These are phyloP conservation scores for Candida chilensis DNA, from an alignment of 805 yeast genomes.

Conservation along the genomic window DNA sequence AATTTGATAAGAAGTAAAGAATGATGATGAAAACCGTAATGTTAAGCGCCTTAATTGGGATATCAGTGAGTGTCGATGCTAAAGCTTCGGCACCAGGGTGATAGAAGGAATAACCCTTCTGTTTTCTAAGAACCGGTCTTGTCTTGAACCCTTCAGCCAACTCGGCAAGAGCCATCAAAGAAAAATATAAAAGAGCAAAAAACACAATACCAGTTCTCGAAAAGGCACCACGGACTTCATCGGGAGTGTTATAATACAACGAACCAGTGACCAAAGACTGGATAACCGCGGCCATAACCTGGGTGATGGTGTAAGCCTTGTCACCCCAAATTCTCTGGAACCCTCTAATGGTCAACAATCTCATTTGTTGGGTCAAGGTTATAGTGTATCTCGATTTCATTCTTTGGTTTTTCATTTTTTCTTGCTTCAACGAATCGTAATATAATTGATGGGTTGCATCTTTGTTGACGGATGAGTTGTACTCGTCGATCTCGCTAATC, in stretches of 20 bases:
- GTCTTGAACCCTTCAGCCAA: too few relatives aligned
- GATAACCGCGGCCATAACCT: conserved; percentile 34
- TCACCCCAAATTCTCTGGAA: conserved; percentile 51
- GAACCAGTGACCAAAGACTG: conserved; percentile 62
- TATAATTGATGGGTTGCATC: conserved; percentile 23
- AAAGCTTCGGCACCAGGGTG: conserved; percentile 70
- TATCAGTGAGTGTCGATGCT: conserved; percentile 48
- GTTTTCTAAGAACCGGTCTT: conserved; percentile 62
- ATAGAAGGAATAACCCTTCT: conserved; percentile 62
- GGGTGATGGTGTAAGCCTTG: conserved; percentile 35
- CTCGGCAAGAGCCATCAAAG: conserved; percentile 40
- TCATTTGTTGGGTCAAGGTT: conserved; percentile 38
- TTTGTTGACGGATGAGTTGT: conserved; percentile 12
- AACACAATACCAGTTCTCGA: conserved; percentile 57
- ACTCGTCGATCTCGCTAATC: conserved; percentile 32
- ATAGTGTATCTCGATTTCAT: conserved; percentile 31
- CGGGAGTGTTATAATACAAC: conserved; percentile 43
- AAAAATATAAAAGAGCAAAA: conserved; percentile 46
- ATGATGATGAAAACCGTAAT: conserved; percentile 35
- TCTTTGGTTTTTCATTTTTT: conserved; percentile 25
- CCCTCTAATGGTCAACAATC: conserved; percentile 38
- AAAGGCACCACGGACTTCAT: conserved; percentile 45
- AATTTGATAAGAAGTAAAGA: conserved; percentile 47
- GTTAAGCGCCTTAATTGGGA: conserved; percentile 50
- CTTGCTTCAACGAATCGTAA: conserved; percentile 21